A percentile compares a stretch with the other conserved stretches of the same genome.
phyloP scores from a whole-genome alignment of 2,329 filamentous ascomycete genomes.

The Periconia digitata region DNA sequence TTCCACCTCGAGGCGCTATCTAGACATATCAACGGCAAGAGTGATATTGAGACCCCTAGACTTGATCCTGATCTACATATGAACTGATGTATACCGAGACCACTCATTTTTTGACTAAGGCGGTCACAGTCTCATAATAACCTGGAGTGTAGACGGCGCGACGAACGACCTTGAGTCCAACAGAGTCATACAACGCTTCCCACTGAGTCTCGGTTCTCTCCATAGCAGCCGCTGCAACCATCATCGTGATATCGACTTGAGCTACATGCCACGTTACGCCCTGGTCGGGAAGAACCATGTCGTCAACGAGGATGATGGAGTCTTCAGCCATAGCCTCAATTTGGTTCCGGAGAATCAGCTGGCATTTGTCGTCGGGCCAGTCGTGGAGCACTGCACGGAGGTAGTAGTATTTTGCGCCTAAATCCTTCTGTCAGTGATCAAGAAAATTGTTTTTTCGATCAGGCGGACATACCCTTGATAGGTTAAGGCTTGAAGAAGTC shows the following conservation, averaged over 20 bases:
- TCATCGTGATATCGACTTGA: too few species aligned
- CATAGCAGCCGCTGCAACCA: too few species aligned
- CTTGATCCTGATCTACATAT: too few species aligned
- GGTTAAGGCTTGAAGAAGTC: slow-evolving; percentile 7
- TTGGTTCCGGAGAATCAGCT: slow-evolving; percentile 39
- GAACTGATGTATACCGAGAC: too few species aligned
- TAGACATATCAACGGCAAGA: too few species aligned
- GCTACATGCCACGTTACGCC: slow-evolving; percentile 37
- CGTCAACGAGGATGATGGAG: slow-evolving; percentile 47
- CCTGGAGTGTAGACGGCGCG: too few species aligned
- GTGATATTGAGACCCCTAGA: too few species aligned
- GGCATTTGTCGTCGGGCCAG: slow-evolving; percentile 39
- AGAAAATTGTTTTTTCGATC: too few species aligned
- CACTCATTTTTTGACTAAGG: too few species aligned
- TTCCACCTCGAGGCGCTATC: too few species aligned
- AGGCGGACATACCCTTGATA: slow-evolving; percentile 5
- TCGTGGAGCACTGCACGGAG: slow-evolving; percentile 45
- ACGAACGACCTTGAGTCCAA: slow-evolving; percentile 18
- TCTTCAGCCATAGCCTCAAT: slow-evolving; percentile 35
- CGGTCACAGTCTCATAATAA: too few species aligned
- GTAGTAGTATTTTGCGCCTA: slow-evolving; percentile 43
- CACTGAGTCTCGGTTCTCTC: neutral
- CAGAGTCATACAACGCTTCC: neutral
- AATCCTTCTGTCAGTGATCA: too few species aligned
- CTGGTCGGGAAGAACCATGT: slow-evolving; percentile 45